These are phyloP conservation scores for Ceratocystis papillata DNA, from an alignment of 2,329 filamentous ascomycete species.

Conservation along the genomic window DNA sequence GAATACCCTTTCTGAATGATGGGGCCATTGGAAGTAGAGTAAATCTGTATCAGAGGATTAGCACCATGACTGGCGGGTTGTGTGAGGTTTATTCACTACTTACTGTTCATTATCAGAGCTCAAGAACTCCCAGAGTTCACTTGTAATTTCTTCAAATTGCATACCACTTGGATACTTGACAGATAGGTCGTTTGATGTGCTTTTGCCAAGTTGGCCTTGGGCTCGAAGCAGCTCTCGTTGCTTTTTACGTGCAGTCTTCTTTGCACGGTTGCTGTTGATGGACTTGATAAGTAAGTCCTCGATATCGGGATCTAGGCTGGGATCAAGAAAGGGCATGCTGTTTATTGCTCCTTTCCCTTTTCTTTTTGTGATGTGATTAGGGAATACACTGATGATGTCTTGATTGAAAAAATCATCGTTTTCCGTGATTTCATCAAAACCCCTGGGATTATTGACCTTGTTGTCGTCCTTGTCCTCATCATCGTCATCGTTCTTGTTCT, in stretches of 20 bases:
- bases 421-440: not conserved
- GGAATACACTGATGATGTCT: slow-evolving; percentile 21
- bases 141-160: slow-evolving; percentile 48
- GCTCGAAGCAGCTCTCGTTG: slow-evolving; percentile 58
- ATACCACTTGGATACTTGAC: slow-evolving; percentile 32
- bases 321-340: slow-evolving; percentile 15
- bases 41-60: slow-evolving; percentile 40
- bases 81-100: slow-evolving; percentile 27
- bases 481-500: not conserved
- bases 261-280: slow-evolving; percentile 57
- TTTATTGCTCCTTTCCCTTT: slow-evolving; percentile 4
- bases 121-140: slow-evolving; percentile 64
- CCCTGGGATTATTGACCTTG: not conserved
- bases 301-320: slow-evolving; percentile 54
- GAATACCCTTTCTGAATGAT: slow-evolving; percentile 62
- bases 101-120: slow-evolving; percentile 52
- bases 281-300: slow-evolving; percentile 47
- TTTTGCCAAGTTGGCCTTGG: slow-evolving; percentile 54
- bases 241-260: slow-evolving; percentile 60
- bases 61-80: not conserved
- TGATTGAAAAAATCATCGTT: slow-evolving; percentile 17
- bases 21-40: slow-evolving; percentile 77
- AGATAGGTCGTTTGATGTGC: slow-evolving; percentile 57
- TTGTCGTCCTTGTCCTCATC: not conserved
- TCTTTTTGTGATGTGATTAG: slow-evolving; percentile 5